Evolutionary conservation across 352 stramenopile genomes (phyloP).

Genomic region (Phytophthora sojae): DNA sequence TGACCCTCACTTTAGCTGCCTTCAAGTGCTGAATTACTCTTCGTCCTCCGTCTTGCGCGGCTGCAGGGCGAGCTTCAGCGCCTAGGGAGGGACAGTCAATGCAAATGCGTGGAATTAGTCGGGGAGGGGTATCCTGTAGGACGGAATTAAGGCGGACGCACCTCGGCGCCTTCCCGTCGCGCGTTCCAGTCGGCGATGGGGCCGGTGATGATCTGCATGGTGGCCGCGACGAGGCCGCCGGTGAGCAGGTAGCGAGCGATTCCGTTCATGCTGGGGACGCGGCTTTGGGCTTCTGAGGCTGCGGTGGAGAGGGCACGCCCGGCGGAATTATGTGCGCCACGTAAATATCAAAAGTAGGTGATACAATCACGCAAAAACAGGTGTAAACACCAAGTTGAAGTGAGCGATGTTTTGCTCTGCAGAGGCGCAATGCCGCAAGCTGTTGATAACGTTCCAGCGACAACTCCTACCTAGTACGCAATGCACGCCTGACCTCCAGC

Average conservation of each 20-base stretch:
- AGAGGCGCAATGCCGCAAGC: neutral
- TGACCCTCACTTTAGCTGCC: neutral
- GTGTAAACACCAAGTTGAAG: neutral
- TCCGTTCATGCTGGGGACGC: slow-evolving; percentile 63
- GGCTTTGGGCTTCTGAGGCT: slow-evolving; percentile 28
- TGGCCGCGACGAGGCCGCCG: slow-evolving; percentile 69
- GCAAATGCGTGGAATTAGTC: neutral
- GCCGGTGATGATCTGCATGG: slow-evolving; percentile 71
- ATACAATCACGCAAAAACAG: neutral
- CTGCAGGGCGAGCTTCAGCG: slow-evolving; percentile 71
- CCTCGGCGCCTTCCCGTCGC: slow-evolving; percentile 69
- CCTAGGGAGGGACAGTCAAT: slow-evolving; percentile 34
- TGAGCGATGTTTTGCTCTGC: neutral
- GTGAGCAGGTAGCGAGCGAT: slow-evolving; percentile 78
- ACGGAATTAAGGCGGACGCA: slow-evolving; percentile 20
- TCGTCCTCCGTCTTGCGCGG: slow-evolving; percentile 56
- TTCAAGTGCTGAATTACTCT: slow-evolving; percentile 42
- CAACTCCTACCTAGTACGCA: neutral
- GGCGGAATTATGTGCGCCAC: slow-evolving; percentile 9
- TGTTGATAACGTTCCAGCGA: neutral
- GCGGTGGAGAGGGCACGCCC: slow-evolving; percentile 8
- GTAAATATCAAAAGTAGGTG: neutral
- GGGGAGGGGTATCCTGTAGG: neutral
- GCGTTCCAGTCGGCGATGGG: slow-evolving; percentile 81
- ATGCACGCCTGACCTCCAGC: neutral